A percentile compares a stretch with the other conserved stretches of the same genome.
phyloP scores from a whole-genome alignment of 495 filamentous ascomycete species.

The Rusavskia elegans region DNA sequence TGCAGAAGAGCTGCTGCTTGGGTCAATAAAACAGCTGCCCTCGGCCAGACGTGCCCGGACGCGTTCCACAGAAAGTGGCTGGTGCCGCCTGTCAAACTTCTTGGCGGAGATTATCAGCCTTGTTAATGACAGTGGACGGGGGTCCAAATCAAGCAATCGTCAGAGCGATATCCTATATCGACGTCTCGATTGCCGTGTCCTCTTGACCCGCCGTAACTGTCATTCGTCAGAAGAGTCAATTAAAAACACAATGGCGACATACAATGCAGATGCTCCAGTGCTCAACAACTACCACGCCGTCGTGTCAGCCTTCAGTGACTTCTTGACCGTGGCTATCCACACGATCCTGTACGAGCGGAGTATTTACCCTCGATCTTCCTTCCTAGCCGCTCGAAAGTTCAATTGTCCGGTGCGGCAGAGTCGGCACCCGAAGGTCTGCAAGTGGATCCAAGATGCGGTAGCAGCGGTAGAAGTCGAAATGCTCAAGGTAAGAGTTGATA shows the following conservation, averaged over 20 bases:
- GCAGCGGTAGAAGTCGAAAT: constrained; percentile 61
- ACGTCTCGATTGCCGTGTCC: too few species aligned
- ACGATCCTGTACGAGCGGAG: constrained; percentile 78
- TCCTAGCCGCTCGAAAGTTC: constrained; percentile 69
- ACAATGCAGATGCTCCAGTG: constrained; percentile 12
- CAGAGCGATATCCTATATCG: too few species aligned
- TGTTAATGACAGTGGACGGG: too few species aligned
- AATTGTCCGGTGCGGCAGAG: constrained; percentile 81
- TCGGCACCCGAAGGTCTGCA: constrained; percentile 78
- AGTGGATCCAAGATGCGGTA: constrained; percentile 77
- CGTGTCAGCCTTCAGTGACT: constrained; percentile 47
- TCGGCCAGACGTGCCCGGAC: not conserved
- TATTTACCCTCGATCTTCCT: constrained; percentile 69
- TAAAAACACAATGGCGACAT: constrained; percentile 6
- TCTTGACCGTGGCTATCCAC: constrained; percentile 81
- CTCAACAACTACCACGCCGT: constrained; percentile 29
- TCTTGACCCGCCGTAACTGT: too few species aligned
- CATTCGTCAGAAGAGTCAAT: not conserved
- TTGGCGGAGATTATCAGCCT: too few species aligned
- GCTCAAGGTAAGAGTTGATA: constrained; percentile 28
- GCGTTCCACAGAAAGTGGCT: not conserved
- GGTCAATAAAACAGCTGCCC: not conserved
- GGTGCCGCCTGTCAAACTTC: too few species aligned
- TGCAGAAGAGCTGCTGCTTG: not conserved
- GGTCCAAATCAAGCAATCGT: too few species aligned